Evolutionary conservation across 108 stramenopile species (phyloP).

Genomic region (Nitzschia sp.): DNA sequence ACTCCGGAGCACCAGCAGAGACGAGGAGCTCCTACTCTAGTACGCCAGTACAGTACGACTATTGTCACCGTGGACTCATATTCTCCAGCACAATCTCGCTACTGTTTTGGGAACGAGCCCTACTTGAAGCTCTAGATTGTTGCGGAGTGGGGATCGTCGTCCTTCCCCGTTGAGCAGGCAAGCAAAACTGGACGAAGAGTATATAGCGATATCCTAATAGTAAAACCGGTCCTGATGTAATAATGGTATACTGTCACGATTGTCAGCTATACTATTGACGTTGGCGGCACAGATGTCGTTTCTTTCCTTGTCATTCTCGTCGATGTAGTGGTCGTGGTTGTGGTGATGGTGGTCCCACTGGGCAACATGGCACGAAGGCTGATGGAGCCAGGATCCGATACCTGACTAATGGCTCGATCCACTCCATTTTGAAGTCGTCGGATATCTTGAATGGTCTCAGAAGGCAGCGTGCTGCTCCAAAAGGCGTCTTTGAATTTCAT

Average conservation of each 20-base stretch:
- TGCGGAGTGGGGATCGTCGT: too few species aligned
- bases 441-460: slow-evolving; percentile 79
- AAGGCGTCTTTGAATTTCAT: slow-evolving; percentile 74
- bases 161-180: too few species aligned
- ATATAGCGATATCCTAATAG: too few species aligned
- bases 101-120: too few species aligned
- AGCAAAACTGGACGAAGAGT: too few species aligned
- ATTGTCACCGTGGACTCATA: too few species aligned
- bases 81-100: too few species aligned
- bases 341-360: not conserved
- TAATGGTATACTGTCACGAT: not conserved
- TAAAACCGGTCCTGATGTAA: too few species aligned
- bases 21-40: too few species aligned
- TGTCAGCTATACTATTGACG: not conserved
- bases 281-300: not conserved
- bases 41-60: too few species aligned
- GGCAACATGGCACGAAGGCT: slow-evolving; percentile 27
- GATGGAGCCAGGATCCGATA: slow-evolving; percentile 34
- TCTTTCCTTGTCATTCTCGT: not conserved
- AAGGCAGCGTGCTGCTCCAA: slow-evolving; percentile 76
- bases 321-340: not conserved
- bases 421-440: slow-evolving; percentile 53
- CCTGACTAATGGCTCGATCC: slow-evolving; percentile 23
- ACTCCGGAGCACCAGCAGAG: too few species aligned
- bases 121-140: too few species aligned